These are phyloP conservation scores for Irineochytrium annulatum DNA, from an alignment of 192 early-diverging fungal species.

Conservation along the genomic window DNA sequence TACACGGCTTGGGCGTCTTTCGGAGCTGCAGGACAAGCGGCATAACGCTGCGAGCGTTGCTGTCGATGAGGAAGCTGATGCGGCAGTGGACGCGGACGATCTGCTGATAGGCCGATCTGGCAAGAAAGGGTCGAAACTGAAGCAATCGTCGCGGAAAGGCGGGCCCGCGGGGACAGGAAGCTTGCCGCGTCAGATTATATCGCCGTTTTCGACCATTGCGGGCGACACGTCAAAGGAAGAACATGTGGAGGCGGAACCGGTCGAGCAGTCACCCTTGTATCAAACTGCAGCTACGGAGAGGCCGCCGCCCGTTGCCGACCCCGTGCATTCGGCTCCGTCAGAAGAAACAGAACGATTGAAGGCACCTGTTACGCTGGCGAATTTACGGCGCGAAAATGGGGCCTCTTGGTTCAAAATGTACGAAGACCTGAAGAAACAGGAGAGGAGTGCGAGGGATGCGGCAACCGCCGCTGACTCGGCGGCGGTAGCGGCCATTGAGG, in stretches of 20 bases:
- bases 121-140: conserved; percentile 12
- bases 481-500: not conserved
- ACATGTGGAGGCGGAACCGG: too few species aligned
- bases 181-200: too few species aligned
- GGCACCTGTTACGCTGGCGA: not conserved
- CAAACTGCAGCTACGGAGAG: too few species aligned
- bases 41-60: not conserved
- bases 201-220: too few species aligned
- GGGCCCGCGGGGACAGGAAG: too few species aligned
- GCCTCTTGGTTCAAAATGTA: conserved; percentile 1
- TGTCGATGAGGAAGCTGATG: not conserved
- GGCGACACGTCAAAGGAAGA: too few species aligned
- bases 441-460: not conserved
- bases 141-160: not conserved
- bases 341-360: not conserved
- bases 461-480: not conserved
- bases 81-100: conserved; percentile 14
- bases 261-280: too few species aligned
- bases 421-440: not conserved
- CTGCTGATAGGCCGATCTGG: conserved; percentile 18
- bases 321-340: too few species aligned
- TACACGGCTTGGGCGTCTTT: not conserved
- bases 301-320: too few species aligned
- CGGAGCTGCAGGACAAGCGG: not conserved
- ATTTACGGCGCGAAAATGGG: not conserved